Base-by-base conservation (phyloP, 768 basidiomycete species). In the Naganishia vishniacii region DNA sequence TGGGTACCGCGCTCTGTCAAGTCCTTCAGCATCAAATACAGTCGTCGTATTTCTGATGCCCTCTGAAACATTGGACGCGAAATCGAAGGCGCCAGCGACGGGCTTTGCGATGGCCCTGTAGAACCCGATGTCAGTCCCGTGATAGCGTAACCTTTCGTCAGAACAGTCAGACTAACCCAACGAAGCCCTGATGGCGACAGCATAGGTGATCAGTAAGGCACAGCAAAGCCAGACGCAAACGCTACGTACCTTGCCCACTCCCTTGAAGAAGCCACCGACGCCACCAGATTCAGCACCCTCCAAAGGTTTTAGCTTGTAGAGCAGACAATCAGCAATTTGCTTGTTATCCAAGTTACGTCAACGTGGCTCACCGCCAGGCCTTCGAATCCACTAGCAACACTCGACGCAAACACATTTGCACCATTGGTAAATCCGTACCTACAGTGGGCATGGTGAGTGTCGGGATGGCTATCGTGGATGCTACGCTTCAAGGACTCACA, bases 31-130 rank as follows among this genome's bases (percentile, higher is more conserved):
- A 75, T 98, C 95, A 67, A 98, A 99, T 2, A 98, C 94, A 1
- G 92, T 98, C 0, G 95, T 98, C 0, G 95, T 99, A 72, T 99
- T 99, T 47, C 95, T 86, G 67, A 99, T 94, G 28, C 94, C 94
- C 82, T 95, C 94, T 26, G 89, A 86, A 23, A 97, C 85, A 71
- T 93, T 97, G 15, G 93, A 88, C 1, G 93, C 89, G 46, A 99
- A 83, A 77, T 99, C 95, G 70, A 98, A 92, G 0, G 97, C 87
- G 3, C 95, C 95, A 23, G 98, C 89, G 1, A 89, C 91, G 1
- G 95, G 95, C 78, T 99, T 99, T 1, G 95, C 95, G 59, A 98
- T 87, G 37, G 84, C 88, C 16, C 92, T 92, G 70, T 15, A 42
- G 11, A 60, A 41, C 8, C 28, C n/a, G 59, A 56, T 51, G 11